Conservation (phyloP, 2,329 filamentous ascomycete genomes). For the Monosporascus ibericus region DNA sequence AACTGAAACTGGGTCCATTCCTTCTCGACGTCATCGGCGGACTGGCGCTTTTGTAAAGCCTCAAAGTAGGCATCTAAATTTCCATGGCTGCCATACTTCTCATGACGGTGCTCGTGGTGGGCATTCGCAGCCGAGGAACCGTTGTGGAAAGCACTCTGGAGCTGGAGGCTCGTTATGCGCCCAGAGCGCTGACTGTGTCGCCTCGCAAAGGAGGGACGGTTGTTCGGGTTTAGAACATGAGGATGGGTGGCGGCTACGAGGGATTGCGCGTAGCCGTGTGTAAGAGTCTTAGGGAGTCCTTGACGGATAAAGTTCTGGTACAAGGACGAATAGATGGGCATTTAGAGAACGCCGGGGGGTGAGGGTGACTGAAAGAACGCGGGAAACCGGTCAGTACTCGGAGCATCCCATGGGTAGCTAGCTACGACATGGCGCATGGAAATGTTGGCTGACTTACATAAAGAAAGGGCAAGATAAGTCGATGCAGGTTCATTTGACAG, state of each 20-base stretch:
- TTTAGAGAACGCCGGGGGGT: slow-evolving; percentile 74
- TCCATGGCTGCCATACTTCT: slow-evolving; percentile 46
- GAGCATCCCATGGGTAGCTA: too few species aligned
- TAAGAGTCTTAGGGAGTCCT: slow-evolving; percentile 94
- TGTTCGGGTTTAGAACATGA: slow-evolving; percentile 69
- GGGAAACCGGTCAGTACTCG: slow-evolving; percentile 13
- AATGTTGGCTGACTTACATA: slow-evolving; percentile 46
- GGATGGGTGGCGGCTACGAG: slow-evolving; percentile 89
- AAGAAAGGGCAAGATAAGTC: slow-evolving; percentile 51
- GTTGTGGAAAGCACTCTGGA: slow-evolving; percentile 72
- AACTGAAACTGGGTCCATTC: slow-evolving; percentile 94
- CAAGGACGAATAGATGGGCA: slow-evolving; percentile 69
- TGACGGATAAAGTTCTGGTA: slow-evolving; percentile 87
- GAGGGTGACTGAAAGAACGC: slow-evolving; percentile 41
- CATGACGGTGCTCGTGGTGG: slow-evolving; percentile 51
- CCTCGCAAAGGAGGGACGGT: slow-evolving; percentile 56
- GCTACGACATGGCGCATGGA: too few species aligned
- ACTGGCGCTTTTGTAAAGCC: slow-evolving; percentile 65
- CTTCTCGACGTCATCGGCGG: slow-evolving; percentile 54
- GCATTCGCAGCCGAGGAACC: slow-evolving; percentile 43
- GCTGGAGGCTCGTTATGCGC: slow-evolving; percentile 56
- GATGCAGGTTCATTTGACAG: slow-evolving; percentile 99
- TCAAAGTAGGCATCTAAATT: slow-evolving; percentile 88
- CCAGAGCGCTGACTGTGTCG: slow-evolving; percentile 49
- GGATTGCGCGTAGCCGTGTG: slow-evolving; percentile 96